Evolutionary conservation across 257 asterid species (phyloP), one percentile per base, ranked within the genome.

Genomic region (Solanum gracilifrons): DNA sequence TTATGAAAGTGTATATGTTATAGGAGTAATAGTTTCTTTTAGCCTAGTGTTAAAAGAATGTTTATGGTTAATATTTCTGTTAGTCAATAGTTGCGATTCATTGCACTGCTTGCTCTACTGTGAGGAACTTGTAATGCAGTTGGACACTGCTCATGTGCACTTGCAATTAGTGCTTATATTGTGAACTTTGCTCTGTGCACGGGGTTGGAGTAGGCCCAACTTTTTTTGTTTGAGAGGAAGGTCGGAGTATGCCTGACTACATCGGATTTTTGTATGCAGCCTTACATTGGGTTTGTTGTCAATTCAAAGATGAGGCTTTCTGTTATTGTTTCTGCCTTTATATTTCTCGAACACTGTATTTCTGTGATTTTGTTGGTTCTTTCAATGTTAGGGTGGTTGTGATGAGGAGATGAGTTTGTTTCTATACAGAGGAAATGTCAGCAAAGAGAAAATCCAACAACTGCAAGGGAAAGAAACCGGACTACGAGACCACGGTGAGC

Each of bases 391-490:
- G 99, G 98, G 99, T 7, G 99, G 98, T 18, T 95, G 98, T 62
- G 98, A 96, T 5, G 99, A 96, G 91, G 98, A 93, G 85, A 88
- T 96, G 43, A 93, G 96, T 86, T 85, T 96, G 90, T 92, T 95
- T 89, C 88, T 96, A 68, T 94, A 93, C 91, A 91, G 97, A 93
- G 96, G 94, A 86, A 91, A 82, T 64, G 96, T 92, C 29, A 92
- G 92, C 35, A 94, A 90, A 90, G 97, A 92, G 91, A 87, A 92
- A 9, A 94, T 95, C 41, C 87, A 88, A 85, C 92, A 92, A 74
- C 88, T 96, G 39, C 97, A 93, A 91, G 98, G 98, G 73, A 96
- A 94, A 86, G 91, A 95, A 92, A 96, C 95, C 3, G 98, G 98
- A 33, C 93, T 95, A 36, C 88, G 99, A 9, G 99, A 96, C 33